Base-by-base conservation (phyloP, 768 basidiomycete genomes). In the Suillus tomentosus region DNA sequence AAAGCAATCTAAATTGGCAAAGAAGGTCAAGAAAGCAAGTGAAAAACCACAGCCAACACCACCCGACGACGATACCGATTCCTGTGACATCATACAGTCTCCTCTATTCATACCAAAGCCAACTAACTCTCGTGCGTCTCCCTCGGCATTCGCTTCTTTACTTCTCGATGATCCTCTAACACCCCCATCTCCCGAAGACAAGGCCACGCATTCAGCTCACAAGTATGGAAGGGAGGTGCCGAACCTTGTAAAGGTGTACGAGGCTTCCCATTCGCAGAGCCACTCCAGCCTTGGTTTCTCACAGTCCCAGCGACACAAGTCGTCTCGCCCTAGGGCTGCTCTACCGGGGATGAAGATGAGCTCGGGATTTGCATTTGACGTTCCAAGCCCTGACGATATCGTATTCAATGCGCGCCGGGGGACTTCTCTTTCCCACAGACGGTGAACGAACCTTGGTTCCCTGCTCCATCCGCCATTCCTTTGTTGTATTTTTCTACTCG, bases 371-470 rank as follows among this genome's bases (percentile, higher is more conserved):
- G 78, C 86, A 11, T 94, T 95, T 71, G 87, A 95, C 66, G 84
- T 82, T 27, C 93, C 92, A 42, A 97, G 95, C 75, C 96, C 96
- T 24, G 96, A 99, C 69, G 96, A 98, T 70, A 77, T 92, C 66
- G 87, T 98, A 10, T 79, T 91, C 69, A 86, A 86, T 68, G 92
- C 94, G 61, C 86, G 94, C 57, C 87, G 84, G 61, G 91, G 91
- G 54, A 91, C 94, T 5, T 78, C 87, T 37, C 76, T 90, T 56
- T 81, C 76, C 13, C 78, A 81, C 62, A 77, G 79, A 61, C 76
- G 68, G 43, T 70, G 70, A 74, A n/a, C 40, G 40, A 47, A n/a
- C 61, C 53, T 3, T 56, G 54, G 40, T 27, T 50, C 77, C 54
- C 57, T 54, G 58, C 62, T 60, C 62, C 45, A 47, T 17, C 14